These are phyloP conservation scores for Syzygium aqueum DNA, from an alignment of 345 rosid genomes.

Conservation along the genomic window DNA sequence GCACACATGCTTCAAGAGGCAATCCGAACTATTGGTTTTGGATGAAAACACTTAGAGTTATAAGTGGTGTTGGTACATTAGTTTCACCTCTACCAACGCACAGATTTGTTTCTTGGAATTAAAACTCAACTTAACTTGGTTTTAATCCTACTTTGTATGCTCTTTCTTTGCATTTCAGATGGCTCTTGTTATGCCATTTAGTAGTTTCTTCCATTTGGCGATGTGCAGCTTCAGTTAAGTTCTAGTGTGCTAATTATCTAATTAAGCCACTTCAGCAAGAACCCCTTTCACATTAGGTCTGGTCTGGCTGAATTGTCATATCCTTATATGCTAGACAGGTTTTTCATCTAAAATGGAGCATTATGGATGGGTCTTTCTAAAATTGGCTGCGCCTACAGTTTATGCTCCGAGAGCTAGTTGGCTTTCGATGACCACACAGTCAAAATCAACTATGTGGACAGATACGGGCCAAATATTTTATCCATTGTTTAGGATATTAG, in stretches of 20 bases:
- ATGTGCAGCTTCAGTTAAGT: background rate
- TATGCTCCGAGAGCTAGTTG: slow-evolving; percentile 63
- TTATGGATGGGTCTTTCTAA: slow-evolving; percentile 51
- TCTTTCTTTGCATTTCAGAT: background rate
- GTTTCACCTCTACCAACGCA: background rate
- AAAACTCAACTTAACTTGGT: background rate
- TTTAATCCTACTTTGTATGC: background rate
- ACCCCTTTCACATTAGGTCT: background rate
- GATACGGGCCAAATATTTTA: slow-evolving; percentile 68
- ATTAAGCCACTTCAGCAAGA: background rate
- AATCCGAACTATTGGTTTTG: background rate
- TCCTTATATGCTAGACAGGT: background rate
- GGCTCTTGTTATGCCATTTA: background rate
- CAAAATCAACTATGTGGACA: slow-evolving; percentile 59
- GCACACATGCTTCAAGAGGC: background rate
- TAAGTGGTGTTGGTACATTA: background rate
- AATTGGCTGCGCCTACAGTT: slow-evolving; percentile 53
- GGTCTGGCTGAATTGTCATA: background rate
- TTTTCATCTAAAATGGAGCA: slow-evolving; percentile 21
- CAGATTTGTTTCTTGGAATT: background rate
- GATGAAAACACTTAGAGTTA: background rate
- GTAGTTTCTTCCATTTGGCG: background rate
- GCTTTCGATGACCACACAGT: slow-evolving; percentile 74
- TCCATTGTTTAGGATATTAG: background rate
- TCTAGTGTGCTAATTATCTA: background rate